These are phyloP conservation scores for Penicillium sp. DNA, from an alignment of 2,329 filamentous ascomycete genomes.

Conservation along the genomic window DNA sequence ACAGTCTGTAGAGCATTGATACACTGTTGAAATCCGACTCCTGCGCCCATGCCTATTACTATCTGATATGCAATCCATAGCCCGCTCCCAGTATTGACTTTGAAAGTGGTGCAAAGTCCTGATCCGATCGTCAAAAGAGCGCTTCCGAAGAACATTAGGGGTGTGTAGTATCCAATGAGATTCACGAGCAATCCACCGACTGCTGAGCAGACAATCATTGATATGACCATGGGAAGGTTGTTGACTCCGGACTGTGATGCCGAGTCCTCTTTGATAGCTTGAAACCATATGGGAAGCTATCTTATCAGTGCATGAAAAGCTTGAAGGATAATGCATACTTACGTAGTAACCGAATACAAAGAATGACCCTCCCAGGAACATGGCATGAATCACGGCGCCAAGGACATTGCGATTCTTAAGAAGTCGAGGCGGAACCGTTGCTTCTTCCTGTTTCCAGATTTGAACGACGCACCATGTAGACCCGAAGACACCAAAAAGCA, in stretches of 20 bases:
- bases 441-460: slow-evolving; percentile 40
- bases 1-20: slow-evolving; percentile 37
- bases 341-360: slow-evolving; percentile 48
- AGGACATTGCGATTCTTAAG: slow-evolving; percentile 44
- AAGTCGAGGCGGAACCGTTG: slow-evolving; percentile 47
- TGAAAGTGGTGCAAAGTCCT: slow-evolving; percentile 37
- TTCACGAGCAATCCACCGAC: slow-evolving; percentile 32
- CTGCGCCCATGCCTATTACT: slow-evolving; percentile 36
- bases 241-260: slow-evolving; percentile 39
- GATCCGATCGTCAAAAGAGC: slow-evolving; percentile 33
- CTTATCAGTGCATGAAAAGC: not conserved
- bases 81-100: slow-evolving; percentile 24
- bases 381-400: slow-evolving; percentile 42
- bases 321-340: not conserved
- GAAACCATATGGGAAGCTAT: slow-evolving; percentile 46
- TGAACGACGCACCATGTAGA: slow-evolving; percentile 42
- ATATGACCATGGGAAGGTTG: slow-evolving; percentile 36
- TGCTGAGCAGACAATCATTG: slow-evolving; percentile 32
- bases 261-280: slow-evolving; percentile 35
- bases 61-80: slow-evolving; percentile 42
- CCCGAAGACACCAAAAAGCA: slow-evolving; percentile 50
- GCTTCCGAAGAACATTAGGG: slow-evolving; percentile 35
- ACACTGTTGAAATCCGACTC: slow-evolving; percentile 37
- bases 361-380: slow-evolving; percentile 45
- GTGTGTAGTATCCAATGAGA: slow-evolving; percentile 40